Percentiles rank a stretch among this genome's conserved stretches.
phyloP scores from a whole-genome alignment of 1,139 yeast genomes.

The Magnusiomyces magnusii region DNA sequence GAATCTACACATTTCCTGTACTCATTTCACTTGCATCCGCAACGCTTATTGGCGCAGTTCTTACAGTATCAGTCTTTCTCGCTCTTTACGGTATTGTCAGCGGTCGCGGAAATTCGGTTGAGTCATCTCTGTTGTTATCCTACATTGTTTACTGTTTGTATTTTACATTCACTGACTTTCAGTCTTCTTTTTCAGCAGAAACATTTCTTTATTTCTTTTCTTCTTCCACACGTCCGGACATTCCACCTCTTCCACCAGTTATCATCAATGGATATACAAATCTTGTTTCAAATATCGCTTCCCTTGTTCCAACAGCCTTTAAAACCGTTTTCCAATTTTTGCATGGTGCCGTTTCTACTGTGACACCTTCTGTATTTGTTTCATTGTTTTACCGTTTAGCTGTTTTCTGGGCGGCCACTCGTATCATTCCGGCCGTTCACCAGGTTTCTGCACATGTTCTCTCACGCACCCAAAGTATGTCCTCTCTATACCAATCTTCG shows the following conservation, averaged over 20 bases:
- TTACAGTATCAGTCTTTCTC: slow-evolving; percentile 66
- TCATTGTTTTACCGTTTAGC: slow-evolving; percentile 79
- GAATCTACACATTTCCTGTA: slow-evolving; percentile 73
- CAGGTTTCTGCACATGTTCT: slow-evolving; percentile 13
- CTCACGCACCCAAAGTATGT: slow-evolving; percentile 1
- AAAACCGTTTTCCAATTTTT: slow-evolving; percentile 63
- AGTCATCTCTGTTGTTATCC: slow-evolving; percentile 76
- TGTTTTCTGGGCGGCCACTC: slow-evolving; percentile 88
- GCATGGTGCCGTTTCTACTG: slow-evolving; percentile 58
- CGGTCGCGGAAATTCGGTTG: slow-evolving; percentile 80
- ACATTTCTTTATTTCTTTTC: slow-evolving; percentile 25
- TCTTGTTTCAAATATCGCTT: slow-evolving; percentile 39
- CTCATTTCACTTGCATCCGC: slow-evolving; percentile 63
- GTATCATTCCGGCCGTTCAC: slow-evolving; percentile 61
- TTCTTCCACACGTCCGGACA: slow-evolving; percentile 18
- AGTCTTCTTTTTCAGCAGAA: slow-evolving; percentile 27
- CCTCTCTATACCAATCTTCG: neutral
- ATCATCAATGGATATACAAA: slow-evolving; percentile 35
- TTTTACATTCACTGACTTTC: slow-evolving; percentile 79
- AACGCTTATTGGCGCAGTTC: slow-evolving; percentile 73
- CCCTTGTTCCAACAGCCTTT: slow-evolving; percentile 41
- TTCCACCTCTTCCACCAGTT: slow-evolving; percentile 34
- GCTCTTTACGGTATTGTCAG: slow-evolving; percentile 81
- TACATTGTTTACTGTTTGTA: slow-evolving; percentile 89
- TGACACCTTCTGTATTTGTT: slow-evolving; percentile 73